A percentile compares a stretch with the other conserved stretches of the same genome.
phyloP scores from a whole-genome alignment of 2,329 filamentous ascomycete species.

The Colletotrichum incanum region DNA sequence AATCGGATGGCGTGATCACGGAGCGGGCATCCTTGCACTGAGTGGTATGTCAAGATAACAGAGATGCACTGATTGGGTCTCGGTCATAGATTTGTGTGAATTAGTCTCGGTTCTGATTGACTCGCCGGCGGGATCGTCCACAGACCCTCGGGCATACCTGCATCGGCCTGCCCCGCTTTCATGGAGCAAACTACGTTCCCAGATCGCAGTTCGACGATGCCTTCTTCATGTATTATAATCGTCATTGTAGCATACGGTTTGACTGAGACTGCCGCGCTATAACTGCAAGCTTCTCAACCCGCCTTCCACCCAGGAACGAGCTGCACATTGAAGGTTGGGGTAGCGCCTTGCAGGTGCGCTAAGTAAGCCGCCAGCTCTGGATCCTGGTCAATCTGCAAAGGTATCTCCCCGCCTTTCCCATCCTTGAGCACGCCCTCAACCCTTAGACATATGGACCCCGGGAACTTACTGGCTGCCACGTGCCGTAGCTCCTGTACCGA shows the following conservation, averaged over 20 bases:
- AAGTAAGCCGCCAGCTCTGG: slow-evolving; percentile 82
- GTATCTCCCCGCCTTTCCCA: slow-evolving; percentile 72
- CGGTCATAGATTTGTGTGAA: not conserved
- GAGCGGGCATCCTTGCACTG: slow-evolving; percentile 18
- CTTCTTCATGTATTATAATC: not conserved
- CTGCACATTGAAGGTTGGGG: slow-evolving; percentile 62
- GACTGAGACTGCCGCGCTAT: not conserved
- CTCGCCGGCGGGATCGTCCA: not conserved
- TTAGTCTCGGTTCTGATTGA: not conserved
- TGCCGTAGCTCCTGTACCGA: slow-evolving; percentile 75
- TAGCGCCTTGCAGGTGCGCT: slow-evolving; percentile 68
- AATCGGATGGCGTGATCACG: not conserved
- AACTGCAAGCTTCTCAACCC: not conserved
- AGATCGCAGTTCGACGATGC: not conserved
- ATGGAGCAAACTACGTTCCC: not conserved
- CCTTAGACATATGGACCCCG: slow-evolving; percentile 70
- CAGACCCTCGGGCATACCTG: not conserved
- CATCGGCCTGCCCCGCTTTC: slow-evolving; percentile 1
- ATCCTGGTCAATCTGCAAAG: slow-evolving; percentile 78
- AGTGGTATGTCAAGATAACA: not conserved
- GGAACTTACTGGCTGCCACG: slow-evolving; percentile 73
- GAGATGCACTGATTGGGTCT: slow-evolving; percentile 4
- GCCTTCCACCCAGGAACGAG: slow-evolving; percentile 48
- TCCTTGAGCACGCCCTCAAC: slow-evolving; percentile 78
- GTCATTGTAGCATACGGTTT: not conserved